Percentiles rank a stretch among this genome's conserved stretches.
These are phyloP conservation scores for Entomortierella lignicola DNA, from an alignment of 192 early-diverging fungal genomes.

Conservation along the genomic window DNA sequence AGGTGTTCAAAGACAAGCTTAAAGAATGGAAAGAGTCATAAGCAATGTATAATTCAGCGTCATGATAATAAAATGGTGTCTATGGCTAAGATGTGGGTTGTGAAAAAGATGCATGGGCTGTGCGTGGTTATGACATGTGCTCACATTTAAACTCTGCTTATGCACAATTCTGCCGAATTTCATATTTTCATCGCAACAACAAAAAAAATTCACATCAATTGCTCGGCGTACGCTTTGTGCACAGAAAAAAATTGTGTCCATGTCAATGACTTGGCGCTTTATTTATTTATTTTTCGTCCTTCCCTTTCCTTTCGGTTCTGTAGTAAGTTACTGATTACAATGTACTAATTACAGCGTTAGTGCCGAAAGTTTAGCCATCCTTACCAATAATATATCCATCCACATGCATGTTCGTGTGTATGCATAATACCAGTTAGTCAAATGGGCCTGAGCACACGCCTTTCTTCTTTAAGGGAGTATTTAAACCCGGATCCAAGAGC, in stretches of 20 bases:
- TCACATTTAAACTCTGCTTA: background rate
- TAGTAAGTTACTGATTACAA: too few species aligned
- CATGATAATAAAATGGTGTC: background rate
- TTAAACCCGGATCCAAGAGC: background rate
- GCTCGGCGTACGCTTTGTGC: background rate
- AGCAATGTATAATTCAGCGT: background rate
- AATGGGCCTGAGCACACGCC: background rate
- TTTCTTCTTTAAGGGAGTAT: background rate
- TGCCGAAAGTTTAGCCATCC: background rate
- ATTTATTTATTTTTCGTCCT: too few species aligned
- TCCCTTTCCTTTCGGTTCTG: too few species aligned
- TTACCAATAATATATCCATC: slow-evolving; percentile 10
- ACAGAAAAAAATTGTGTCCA: background rate
- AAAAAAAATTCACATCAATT: background rate
- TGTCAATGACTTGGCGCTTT: too few species aligned
- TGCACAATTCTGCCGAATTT: slow-evolving; percentile 9
- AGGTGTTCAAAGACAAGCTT: slow-evolving; percentile 81
- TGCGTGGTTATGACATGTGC: background rate
- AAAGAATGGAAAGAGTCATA: slow-evolving; percentile 68
- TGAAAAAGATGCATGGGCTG: background rate
- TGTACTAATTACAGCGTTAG: background rate
- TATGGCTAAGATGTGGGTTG: too few species aligned
- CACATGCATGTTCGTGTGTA: too few species aligned
- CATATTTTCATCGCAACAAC: background rate
- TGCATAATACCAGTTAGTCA: background rate